phyloP scores from a whole-genome alignment of 495 filamentous ascomycete species.

The Aspergillus carlsbadensis region DNA sequence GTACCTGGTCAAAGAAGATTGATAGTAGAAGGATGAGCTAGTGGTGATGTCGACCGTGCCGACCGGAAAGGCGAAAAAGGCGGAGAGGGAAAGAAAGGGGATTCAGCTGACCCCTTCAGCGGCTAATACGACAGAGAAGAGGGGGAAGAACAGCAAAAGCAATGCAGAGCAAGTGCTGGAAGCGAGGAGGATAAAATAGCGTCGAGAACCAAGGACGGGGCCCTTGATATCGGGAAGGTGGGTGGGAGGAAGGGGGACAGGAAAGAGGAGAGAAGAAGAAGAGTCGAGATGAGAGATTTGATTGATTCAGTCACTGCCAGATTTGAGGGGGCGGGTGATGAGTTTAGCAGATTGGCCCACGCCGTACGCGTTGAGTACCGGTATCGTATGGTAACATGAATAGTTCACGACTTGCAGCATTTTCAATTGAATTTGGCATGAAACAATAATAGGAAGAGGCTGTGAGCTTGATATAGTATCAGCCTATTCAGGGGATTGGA shows the following conservation, averaged over 20 bases:
- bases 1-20: conserved; percentile 15
- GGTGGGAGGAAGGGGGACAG: conserved; percentile 18
- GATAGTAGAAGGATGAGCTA: conserved; percentile 22
- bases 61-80: conserved; percentile 27
- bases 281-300: conserved; percentile 29
- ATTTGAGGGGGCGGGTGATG: conserved; percentile 14
- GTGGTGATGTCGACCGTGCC: conserved; percentile 28
- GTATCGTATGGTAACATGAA: not conserved
- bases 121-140: conserved; percentile 6
- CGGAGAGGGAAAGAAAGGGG: conserved; percentile 26
- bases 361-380: not conserved
- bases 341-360: conserved; percentile 10
- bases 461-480: no score
- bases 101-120: conserved; percentile 21
- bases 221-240: conserved; percentile 34
- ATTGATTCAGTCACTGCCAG: not conserved
- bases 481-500: not conserved
- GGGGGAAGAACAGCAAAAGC: conserved; percentile 12
- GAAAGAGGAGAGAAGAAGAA: conserved; percentile 24
- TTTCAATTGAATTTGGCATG: not conserved
- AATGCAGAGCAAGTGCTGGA: conserved; percentile 3
- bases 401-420: not conserved
- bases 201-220: conserved; percentile 35
- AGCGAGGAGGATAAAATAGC: conserved; percentile 15
- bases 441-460: no score